Evolutionary conservation across 169 alveolate genomes (phyloP).

Genomic region (Plasmodium relictum): DNA sequence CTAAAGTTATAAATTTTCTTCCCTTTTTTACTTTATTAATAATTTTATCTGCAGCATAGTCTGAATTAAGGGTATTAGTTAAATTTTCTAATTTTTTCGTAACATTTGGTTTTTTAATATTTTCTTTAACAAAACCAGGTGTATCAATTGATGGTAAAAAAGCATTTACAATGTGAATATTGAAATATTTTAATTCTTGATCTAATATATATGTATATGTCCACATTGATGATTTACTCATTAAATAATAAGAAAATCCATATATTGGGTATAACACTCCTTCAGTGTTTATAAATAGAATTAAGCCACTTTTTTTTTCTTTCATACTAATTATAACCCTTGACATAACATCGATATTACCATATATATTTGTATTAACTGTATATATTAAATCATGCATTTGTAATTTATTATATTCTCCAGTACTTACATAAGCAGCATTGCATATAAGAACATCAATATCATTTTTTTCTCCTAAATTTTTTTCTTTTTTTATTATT

Average conservation of each 20-base stretch:
- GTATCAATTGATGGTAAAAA: slow-evolving; percentile 70
- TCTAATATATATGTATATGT: slow-evolving; percentile 52
- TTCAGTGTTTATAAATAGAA: slow-evolving; percentile 59
- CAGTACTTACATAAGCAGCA: slow-evolving; percentile 68
- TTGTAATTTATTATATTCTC: slow-evolving; percentile 38
- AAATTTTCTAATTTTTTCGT: slow-evolving; percentile 43
- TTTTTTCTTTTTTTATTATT: not conserved
- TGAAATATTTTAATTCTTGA: slow-evolving; percentile 53
- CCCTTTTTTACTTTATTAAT: slow-evolving; percentile 44
- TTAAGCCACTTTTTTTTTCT: slow-evolving; percentile 36
- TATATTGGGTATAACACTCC: slow-evolving; percentile 67
- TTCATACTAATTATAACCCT: slow-evolving; percentile 31
- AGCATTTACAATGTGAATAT: slow-evolving; percentile 58
- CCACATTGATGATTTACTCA: slow-evolving; percentile 74
- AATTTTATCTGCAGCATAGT: slow-evolving; percentile 61
- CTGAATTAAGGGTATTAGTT: slow-evolving; percentile 49
- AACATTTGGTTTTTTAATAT: slow-evolving; percentile 45
- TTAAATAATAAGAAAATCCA: slow-evolving; percentile 59
- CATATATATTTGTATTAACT: slow-evolving; percentile 50
- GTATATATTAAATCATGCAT: slow-evolving; percentile 57
- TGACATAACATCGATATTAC: slow-evolving; percentile 57
- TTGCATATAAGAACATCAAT: slow-evolving; percentile 72
- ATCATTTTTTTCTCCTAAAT: slow-evolving; percentile 2
- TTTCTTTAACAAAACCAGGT: slow-evolving; percentile 58
- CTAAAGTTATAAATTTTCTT: slow-evolving; percentile 51